phyloP scores from a whole-genome alignment of 2,329 filamentous ascomycete species.

The Fusarium mangiferae region DNA sequence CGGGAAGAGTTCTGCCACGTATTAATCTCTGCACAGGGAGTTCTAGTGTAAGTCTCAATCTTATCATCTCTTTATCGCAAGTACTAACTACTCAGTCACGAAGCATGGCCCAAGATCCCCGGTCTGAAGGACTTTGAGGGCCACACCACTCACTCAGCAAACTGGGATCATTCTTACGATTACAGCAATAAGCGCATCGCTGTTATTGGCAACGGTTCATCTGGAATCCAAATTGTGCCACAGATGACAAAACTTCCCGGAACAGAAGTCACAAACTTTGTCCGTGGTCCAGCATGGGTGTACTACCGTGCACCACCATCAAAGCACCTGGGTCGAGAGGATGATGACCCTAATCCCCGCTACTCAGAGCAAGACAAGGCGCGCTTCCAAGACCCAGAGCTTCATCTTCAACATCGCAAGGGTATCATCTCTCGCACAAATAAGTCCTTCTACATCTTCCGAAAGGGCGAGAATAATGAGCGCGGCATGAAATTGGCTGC shows the following conservation, averaged over 20 bases:
- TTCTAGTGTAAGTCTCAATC: slow-evolving; percentile 28
- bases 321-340: slow-evolving; percentile 44
- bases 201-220: slow-evolving; percentile 37
- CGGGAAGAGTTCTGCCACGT: slow-evolving; percentile 38
- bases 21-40: slow-evolving; percentile 36
- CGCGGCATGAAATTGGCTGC: slow-evolving; percentile 36
- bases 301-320: slow-evolving; percentile 49
- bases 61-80: rapidly evolving
- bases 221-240: slow-evolving; percentile 36
- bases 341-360: slow-evolving; percentile 43
- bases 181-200: slow-evolving; percentile 37
- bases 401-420: slow-evolving; percentile 62
- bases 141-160: slow-evolving; percentile 32
- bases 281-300: slow-evolving; percentile 50
- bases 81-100: slow-evolving; percentile 8
- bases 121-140: slow-evolving; percentile 36
- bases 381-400: slow-evolving; percentile 62
- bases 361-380: slow-evolving; percentile 55
- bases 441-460: slow-evolving; percentile 50
- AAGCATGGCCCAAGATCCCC: slow-evolving; percentile 36
- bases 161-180: slow-evolving; percentile 35
- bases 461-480: slow-evolving; percentile 38
- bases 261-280: slow-evolving; percentile 47
- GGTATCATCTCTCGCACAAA: slow-evolving; percentile 43
- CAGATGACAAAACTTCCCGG: slow-evolving; percentile 44